These are phyloP conservation scores for Yamadazyma triangularis DNA, from an alignment of 1,139 yeast genomes.

Conservation along the genomic window DNA sequence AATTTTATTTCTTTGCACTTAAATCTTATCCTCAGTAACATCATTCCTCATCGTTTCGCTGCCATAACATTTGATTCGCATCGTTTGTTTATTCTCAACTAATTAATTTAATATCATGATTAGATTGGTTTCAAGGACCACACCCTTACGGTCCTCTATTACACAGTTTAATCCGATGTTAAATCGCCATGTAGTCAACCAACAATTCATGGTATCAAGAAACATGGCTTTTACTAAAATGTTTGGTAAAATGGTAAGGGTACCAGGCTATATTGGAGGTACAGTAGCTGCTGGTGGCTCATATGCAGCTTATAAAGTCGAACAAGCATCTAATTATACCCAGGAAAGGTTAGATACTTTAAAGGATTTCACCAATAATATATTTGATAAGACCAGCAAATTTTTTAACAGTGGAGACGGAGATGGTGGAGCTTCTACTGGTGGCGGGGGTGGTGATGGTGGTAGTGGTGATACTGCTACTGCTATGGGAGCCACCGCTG, in stretches of 20 bases:
- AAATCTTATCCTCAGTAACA: no score
- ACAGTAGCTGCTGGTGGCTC: conserved; percentile 94
- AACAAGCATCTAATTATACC: conserved; percentile 74
- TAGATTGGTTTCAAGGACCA: background rate
- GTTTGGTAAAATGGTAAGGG: conserved; percentile 33
- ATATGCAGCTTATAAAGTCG: conserved; percentile 85
- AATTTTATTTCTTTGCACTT: no score
- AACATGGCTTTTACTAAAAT: conserved; percentile 47
- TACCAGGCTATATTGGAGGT: conserved; percentile 84
- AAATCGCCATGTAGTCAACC: background rate
- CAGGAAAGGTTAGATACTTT: conserved; percentile 59
- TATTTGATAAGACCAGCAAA: conserved; percentile 42
- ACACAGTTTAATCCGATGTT: background rate
- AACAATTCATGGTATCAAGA: conserved; percentile 12
- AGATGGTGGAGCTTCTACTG: no score
- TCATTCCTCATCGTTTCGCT: no score
- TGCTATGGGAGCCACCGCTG: conserved; percentile 43
- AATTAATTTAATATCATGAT: background rate
- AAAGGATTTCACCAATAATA: conserved; percentile 51
- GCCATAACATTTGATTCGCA: no score
- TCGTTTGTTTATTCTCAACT: background rate
- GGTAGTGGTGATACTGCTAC: conserved; percentile 34
- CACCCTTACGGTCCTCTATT: conserved; percentile 3
- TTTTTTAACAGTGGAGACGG: conserved; percentile 35
- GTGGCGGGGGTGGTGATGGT: conserved; percentile 22